Conservation (phyloP, 768 basidiomycete genomes). For the Lentinus brumalis region DNA sequence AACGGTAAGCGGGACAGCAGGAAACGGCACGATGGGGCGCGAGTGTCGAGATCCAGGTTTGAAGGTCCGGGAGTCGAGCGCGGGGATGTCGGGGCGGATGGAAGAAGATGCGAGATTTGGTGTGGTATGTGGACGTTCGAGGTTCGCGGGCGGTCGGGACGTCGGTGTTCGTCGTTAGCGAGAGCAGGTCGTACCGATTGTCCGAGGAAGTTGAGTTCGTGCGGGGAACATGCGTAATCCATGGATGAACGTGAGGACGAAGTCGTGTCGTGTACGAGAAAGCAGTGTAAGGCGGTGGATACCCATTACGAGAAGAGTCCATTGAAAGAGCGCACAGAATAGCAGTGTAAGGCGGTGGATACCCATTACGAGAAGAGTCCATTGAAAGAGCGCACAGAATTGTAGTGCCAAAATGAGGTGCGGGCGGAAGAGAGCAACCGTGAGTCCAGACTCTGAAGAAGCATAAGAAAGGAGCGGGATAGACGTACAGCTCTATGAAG, state of each 20-base stretch:
- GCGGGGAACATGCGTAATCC: slow-evolving; percentile 12
- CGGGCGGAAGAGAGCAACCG: not conserved
- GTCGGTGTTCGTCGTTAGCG: slow-evolving; percentile 6
- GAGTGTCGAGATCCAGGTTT: not conserved
- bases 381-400: not conserved
- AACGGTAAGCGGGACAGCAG: not conserved
- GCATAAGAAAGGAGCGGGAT: not conserved
- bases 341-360: slow-evolving; percentile 5
- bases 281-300: slow-evolving; percentile 4
- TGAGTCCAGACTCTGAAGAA: slow-evolving; percentile 3
- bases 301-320: slow-evolving; percentile 8
- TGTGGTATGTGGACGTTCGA: too few relatives aligned
- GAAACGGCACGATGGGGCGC: not conserved
- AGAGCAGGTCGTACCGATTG: slow-evolving; percentile 1
- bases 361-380: slow-evolving; percentile 6
- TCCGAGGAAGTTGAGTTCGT: not conserved
- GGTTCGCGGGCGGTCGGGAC: not conserved
- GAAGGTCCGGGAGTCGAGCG: too few relatives aligned
- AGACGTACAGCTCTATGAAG: slow-evolving; percentile 50
- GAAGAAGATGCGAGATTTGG: too few relatives aligned
- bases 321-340: not conserved
- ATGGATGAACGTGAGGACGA: not conserved
- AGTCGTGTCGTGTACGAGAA: not conserved
- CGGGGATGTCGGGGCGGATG: not conserved
- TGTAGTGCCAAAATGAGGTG: not conserved